A percentile compares a stretch with the other conserved stretches of the same genome.
Conservation (phyloP, 2,329 filamentous ascomycete species). For the Calonectria pteridis region DNA sequence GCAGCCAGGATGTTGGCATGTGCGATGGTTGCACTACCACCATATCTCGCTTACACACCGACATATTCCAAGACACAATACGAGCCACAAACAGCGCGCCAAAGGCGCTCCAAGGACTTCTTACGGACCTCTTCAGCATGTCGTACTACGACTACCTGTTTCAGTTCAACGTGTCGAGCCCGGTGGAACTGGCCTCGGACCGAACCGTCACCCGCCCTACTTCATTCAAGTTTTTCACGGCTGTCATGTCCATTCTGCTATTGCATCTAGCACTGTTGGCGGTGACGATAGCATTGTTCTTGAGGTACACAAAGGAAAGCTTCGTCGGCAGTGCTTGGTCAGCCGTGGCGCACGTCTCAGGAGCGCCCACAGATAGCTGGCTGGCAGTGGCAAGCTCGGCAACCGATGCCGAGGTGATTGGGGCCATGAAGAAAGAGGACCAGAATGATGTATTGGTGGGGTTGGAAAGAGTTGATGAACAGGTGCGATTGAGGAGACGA, state of each 20-base stretch:
- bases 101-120: background rate
- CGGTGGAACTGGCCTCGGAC: background rate
- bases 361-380: background rate
- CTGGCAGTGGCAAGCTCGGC: background rate
- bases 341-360: background rate
- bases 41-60: background rate
- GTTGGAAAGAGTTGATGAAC: background rate
- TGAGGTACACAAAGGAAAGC: background rate
- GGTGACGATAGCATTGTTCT: background rate
- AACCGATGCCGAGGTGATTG: background rate
- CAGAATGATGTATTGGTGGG: background rate
- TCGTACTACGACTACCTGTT: background rate
- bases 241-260: background rate
- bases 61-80: background rate
- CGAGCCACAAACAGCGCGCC: background rate
- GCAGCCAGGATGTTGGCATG: background rate
- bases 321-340: background rate
- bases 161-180: background rate
- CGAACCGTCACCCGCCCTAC: background rate
- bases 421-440: background rate
- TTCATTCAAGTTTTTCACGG: background rate
- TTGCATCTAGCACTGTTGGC: background rate
- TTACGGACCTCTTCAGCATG: background rate
- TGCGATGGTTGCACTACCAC: background rate
- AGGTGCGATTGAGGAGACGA: background rate